Evolutionary conservation across 1,284 basidiomycete species (phyloP), one percentile per base, ranked within the genome.

Genomic region (Somion occarium): DNA sequence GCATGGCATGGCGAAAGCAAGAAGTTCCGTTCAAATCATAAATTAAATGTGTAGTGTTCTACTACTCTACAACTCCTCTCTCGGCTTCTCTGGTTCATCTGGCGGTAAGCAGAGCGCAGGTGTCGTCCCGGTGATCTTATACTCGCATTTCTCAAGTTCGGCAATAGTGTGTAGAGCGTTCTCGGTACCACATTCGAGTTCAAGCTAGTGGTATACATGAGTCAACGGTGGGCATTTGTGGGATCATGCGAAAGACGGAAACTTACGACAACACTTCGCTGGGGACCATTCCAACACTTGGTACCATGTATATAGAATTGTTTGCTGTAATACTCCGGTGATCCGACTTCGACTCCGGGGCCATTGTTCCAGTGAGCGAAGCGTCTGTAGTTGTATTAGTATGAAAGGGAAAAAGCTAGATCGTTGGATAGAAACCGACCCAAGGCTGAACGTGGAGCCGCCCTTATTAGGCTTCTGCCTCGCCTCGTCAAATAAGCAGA

Each of bases 131-230:
- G 85, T 90, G 65, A 97, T 84, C 62, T 86, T 82, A 65, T 99
- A 99, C 69, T 96, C 93, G 73, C 96, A 99, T 73, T 99, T 99
- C 70, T 99, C 95, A 5, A 92, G 78, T 72, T 99, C 96, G 45
- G 82, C 79, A 3, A 99, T 84, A 1, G 85, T 81, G 12, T 86
- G 68, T n/a, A 99, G 68, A 4, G 76, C 80, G 61, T 98, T 98
- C 61, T 93, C 87, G 3, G 79, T 85, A 1, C 93, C 96, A 62
- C 96, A 99, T 3, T 80, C 74, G 48, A 97, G 68, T 48, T 91
- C 73, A 22, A 99, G 78, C 87, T 93, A 57, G 20, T 34, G 5
- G 25, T 22, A 13, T 9, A 23, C 13, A 23, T 23, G 19, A 7
- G 18, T 45, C 44, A 49, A 38, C 19, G 19, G n/a, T 22, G 18